Percentiles rank a stretch among this genome's conserved stretches.
These are phyloP conservation scores for Aspergillus quadricinctus DNA, from an alignment of 2,329 filamentous ascomycete genomes.

Conservation along the genomic window DNA sequence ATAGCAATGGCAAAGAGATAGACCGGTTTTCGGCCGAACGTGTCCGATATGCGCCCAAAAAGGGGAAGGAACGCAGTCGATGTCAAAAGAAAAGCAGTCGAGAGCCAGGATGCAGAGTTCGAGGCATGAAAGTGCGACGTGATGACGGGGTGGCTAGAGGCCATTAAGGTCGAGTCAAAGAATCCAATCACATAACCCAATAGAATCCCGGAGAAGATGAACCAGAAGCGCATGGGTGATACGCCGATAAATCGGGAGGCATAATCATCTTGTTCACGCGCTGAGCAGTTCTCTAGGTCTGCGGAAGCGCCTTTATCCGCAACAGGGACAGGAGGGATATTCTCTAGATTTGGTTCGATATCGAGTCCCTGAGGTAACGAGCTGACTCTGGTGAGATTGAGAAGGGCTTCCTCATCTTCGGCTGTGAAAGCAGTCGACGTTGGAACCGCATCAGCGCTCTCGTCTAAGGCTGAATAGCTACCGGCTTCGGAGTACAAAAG, in stretches of 20 bases:
- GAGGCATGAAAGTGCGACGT: constrained; percentile 74
- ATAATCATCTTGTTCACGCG: constrained; percentile 17
- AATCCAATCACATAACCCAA: constrained; percentile 53
- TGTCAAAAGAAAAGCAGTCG: constrained; percentile 72
- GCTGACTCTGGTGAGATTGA: constrained; percentile 20
- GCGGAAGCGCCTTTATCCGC: constrained; percentile 6
- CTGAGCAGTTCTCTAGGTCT: constrained; percentile 5
- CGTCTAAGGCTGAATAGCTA: constrained; percentile 34
- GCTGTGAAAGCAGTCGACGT: constrained; percentile 4
- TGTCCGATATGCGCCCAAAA: constrained; percentile 69
- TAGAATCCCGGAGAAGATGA: constrained; percentile 58
- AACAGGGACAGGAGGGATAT: constrained; percentile 13
- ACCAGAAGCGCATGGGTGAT: constrained; percentile 51
- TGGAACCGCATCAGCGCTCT: constrained; percentile 4
- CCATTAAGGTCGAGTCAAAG: constrained; percentile 79
- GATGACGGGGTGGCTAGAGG: constrained; percentile 74
- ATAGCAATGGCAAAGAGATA: constrained; percentile 60
- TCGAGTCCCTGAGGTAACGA: constrained; percentile 26
- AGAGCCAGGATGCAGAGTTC: constrained; percentile 77
- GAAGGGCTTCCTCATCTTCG: constrained; percentile 17
- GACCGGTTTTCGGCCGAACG: constrained; percentile 63
- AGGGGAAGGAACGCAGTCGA: constrained; percentile 73
- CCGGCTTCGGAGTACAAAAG: constrained; percentile 34
- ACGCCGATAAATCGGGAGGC: constrained; percentile 35
- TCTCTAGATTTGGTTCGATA: constrained; percentile 23